Conservation (phyloP, 2,329 filamentous ascomycete species). For the Ambrosiella cleistominuta region DNA sequence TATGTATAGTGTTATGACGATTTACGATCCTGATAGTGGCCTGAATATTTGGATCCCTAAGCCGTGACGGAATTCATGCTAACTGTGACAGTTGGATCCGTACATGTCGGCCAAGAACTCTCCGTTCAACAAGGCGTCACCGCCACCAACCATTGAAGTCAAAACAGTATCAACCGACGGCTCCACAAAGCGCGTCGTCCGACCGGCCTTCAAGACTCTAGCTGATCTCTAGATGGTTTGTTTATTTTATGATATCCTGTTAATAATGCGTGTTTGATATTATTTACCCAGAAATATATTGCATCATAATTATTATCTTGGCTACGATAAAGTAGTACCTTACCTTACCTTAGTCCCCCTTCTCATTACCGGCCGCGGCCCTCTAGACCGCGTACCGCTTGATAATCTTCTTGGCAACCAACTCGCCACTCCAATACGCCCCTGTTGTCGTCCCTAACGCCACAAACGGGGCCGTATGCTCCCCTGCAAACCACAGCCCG, state of each 20-base stretch:
- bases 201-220: conserved; percentile 32
- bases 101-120: conserved; percentile 44
- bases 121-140: conserved; percentile 36
- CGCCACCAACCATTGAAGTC: conserved; percentile 15
- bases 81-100: conserved; percentile 34
- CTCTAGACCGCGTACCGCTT: conserved; percentile 30
- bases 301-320: neutral
- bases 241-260: neutral
- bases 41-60: neutral
- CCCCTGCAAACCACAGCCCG: conserved; percentile 71
- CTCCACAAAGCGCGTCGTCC: conserved; percentile 18
- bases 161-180: conserved; percentile 13
- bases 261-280: neutral
- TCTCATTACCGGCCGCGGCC: neutral
- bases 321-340: neutral
- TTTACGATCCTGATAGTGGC: neutral
- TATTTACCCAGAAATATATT: neutral
- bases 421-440: conserved; percentile 82
- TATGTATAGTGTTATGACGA: conserved; percentile 20
- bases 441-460: conserved; percentile 77
- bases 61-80: neutral
- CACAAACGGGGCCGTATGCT: conserved; percentile 81
- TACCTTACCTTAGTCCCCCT: neutral
- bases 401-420: conserved; percentile 48
- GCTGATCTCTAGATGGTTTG: conserved; percentile 28